Conservation (phyloP, 2,329 filamentous ascomycete species). For the Claviceps africana region DNA sequence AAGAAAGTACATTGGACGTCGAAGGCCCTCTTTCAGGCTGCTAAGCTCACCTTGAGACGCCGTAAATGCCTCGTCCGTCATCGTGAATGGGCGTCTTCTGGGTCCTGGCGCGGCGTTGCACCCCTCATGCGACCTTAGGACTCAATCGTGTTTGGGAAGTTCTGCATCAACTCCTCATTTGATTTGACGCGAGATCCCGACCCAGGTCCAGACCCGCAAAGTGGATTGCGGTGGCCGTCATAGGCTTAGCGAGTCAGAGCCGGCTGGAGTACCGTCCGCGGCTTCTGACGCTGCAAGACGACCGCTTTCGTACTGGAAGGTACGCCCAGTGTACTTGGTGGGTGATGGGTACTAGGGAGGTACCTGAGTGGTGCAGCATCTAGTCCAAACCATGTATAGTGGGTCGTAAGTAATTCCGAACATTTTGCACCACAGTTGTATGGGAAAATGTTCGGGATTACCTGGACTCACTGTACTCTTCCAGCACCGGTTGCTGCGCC, state of each 20-base stretch:
- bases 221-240: constrained; percentile 1
- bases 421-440: too few species aligned
- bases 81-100: constrained; percentile 5
- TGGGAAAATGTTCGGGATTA: too few species aligned
- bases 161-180: constrained; percentile 4
- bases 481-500: neutral
- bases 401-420: too few species aligned
- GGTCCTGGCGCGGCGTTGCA: constrained; percentile 5
- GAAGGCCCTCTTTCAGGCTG: constrained; percentile 1
- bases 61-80: constrained; percentile 10
- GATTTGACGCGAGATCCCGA: constrained; percentile 4
- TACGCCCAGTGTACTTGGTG: neutral
- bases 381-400: neutral
- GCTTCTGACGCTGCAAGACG: neutral
- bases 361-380: neutral
- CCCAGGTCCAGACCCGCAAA: constrained; percentile 5
- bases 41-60: constrained; percentile 5
- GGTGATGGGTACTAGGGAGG: neutral
- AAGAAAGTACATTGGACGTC: neutral
- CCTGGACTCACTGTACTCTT: too few species aligned
- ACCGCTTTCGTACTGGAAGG: neutral
- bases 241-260: constrained; percentile 3
- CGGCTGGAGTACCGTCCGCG: neutral
- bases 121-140: constrained; percentile 1
- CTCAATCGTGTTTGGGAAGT: constrained; percentile 3